Percentiles rank a stretch among this genome's conserved stretches.
Evolutionary conservation across 202 grass and related monocot species (phyloP).

Genomic region (Schoenoplectus triqueter): DNA sequence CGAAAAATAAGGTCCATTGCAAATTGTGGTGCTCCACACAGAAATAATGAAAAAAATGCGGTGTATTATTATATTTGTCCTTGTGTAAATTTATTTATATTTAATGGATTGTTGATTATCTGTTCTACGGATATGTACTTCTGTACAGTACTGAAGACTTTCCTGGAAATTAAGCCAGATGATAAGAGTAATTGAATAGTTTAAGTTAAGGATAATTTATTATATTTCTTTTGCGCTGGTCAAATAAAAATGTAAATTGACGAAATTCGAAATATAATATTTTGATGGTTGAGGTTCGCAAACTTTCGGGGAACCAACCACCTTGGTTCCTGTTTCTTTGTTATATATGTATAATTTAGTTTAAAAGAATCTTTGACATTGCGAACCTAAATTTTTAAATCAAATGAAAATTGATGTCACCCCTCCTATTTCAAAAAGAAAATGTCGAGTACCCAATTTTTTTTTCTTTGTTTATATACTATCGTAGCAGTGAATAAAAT

Average conservation of each 20-base stretch:
- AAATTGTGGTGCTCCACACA: neutral
- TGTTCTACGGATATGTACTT: neutral
- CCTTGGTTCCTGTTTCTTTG: neutral
- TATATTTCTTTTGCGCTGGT: neutral
- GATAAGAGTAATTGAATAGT: neutral
- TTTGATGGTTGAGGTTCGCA: neutral
- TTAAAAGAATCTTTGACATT: neutral
- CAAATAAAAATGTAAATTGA: neutral
- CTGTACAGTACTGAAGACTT: neutral
- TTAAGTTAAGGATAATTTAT: neutral
- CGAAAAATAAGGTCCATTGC: neutral
- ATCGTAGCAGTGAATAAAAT: too few species aligned
- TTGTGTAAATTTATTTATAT: neutral
- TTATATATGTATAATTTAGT: neutral
- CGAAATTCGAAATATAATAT: neutral
- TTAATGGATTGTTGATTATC: neutral
- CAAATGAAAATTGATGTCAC: too few species aligned
- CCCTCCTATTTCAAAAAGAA: too few species aligned
- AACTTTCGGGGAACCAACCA: neutral
- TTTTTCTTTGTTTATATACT: too few species aligned
- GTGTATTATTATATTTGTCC: neutral
- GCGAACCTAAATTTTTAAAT: neutral
- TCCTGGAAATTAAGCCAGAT: neutral
- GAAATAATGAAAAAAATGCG: neutral
- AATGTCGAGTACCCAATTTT: too few species aligned